Evolutionary conservation across 306 rosid species (phyloP).

Genomic region (Pterocarpus macrocarpus): DNA sequence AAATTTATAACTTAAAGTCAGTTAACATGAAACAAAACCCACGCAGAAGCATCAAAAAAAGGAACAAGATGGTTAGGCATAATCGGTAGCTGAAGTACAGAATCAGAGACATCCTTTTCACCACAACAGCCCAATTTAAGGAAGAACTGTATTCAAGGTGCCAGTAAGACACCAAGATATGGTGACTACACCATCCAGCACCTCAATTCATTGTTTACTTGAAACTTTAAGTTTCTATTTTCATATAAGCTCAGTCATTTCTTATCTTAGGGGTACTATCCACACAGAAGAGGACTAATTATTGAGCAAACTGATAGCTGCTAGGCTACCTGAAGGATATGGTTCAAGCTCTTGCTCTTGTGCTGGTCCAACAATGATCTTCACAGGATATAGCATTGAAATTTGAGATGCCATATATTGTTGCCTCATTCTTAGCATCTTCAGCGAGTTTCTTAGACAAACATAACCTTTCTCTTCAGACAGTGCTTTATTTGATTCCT

Average conservation of each 20-base stretch:
- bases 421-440: slow-evolving; percentile 79
- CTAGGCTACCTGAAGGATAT: slow-evolving; percentile 71
- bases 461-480: slow-evolving; percentile 74
- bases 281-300: slow-evolving; percentile 7
- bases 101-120: slow-evolving; percentile 38
- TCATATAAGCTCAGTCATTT: slow-evolving; percentile 29
- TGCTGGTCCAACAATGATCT: slow-evolving; percentile 77
- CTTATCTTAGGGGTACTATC: slow-evolving; percentile 2
- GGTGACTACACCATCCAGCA: slow-evolving; percentile 34
- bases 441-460: slow-evolving; percentile 68
- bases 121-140: slow-evolving; percentile 14
- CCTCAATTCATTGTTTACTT: slow-evolving; percentile 35
- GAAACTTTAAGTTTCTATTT: slow-evolving; percentile 34
- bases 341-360: slow-evolving; percentile 96
- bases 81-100: slow-evolving; percentile 16
- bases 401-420: slow-evolving; percentile 83
- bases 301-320: slow-evolving; percentile 61
- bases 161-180: slow-evolving; percentile 13
- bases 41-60: slow-evolving; percentile 38
- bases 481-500: slow-evolving; percentile 73
- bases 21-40: slow-evolving; percentile 29
- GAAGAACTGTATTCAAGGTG: slow-evolving; percentile 26
- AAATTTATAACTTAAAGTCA: slow-evolving; percentile 19
- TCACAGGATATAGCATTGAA: slow-evolving; percentile 88
- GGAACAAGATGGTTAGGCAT: slow-evolving; percentile 13